A percentile compares a stretch with the other conserved stretches of the same genome.
These are phyloP conservation scores for Begonia fuchsioides DNA, from an alignment of 306 rosid species.

Conservation along the genomic window DNA sequence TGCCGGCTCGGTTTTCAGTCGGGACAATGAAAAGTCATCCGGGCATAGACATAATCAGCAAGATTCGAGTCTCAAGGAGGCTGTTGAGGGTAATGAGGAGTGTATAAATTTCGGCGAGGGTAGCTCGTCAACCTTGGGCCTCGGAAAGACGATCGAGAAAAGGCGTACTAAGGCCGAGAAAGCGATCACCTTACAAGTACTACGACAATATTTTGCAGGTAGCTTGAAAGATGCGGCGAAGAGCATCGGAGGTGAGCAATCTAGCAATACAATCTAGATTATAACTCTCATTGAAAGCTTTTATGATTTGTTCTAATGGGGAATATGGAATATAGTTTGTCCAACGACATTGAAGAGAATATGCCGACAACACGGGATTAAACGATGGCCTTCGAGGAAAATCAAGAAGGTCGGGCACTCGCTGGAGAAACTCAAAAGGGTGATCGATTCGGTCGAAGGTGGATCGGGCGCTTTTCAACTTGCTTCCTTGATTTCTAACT, in stretches of 20 bases:
- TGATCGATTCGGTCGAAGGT: slow-evolving; percentile 83
- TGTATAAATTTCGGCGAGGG: slow-evolving; percentile 33
- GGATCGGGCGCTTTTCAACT: slow-evolving; percentile 76
- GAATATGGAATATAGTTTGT: slow-evolving; percentile 18
- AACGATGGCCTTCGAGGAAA: slow-evolving; percentile 96
- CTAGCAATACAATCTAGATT: neutral
- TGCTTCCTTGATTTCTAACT: slow-evolving; percentile 65
- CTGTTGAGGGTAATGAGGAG: slow-evolving; percentile 24
- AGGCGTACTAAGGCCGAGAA: slow-evolving; percentile 72
- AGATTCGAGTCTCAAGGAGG: slow-evolving; percentile 20
- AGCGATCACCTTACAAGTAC: slow-evolving; percentile 72
- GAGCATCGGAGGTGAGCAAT: slow-evolving; percentile 75
- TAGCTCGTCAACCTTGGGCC: slow-evolving; percentile 29
- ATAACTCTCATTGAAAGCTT: no score
- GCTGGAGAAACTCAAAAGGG: slow-evolving; percentile 74
- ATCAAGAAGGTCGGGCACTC: slow-evolving; percentile 97
- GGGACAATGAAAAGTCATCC: slow-evolving; percentile 22
- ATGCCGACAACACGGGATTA: slow-evolving; percentile 90
- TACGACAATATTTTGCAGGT: slow-evolving; percentile 75
- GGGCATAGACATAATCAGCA: slow-evolving; percentile 21
- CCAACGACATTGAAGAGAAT: slow-evolving; percentile 89
- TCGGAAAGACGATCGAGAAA: slow-evolving; percentile 42
- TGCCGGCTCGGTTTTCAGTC: slow-evolving; percentile 19
- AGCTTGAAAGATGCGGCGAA: slow-evolving; percentile 98
- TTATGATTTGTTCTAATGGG: no score